These are phyloP conservation scores for Syzygium oleosum DNA, from an alignment of 345 rosid genomes.

Conservation along the genomic window DNA sequence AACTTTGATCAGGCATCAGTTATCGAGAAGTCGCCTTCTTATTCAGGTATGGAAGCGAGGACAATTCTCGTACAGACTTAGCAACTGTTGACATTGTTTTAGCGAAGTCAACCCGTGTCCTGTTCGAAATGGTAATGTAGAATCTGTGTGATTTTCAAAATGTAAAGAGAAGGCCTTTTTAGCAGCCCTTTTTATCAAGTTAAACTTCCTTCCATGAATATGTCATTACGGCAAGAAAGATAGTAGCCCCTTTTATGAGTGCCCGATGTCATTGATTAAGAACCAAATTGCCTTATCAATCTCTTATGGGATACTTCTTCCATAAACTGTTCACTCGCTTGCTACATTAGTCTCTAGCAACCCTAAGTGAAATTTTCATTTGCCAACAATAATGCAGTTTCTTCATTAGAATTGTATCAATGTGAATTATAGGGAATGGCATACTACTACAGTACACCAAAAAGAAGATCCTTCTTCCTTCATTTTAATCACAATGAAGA, in stretches of 20 bases:
- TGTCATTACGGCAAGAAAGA: neutral
- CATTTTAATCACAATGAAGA: neutral
- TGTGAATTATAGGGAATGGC: neutral
- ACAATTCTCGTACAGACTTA: neutral
- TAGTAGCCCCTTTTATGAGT: neutral
- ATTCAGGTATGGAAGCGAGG: conserved; percentile 17
- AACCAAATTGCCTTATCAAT: neutral
- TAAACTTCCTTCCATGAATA: neutral
- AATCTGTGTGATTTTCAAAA: neutral
- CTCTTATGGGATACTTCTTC: neutral
- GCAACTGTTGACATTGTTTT: neutral
- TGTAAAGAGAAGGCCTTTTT: neutral
- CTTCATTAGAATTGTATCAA: neutral
- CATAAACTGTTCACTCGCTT: neutral
- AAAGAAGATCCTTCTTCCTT: neutral
- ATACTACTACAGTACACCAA: neutral
- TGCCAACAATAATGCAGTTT: neutral
- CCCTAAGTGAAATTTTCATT: neutral
- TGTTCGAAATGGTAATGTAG: neutral
- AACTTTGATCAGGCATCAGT: conserved; percentile 38
- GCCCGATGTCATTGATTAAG: neutral
- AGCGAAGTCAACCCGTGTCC: neutral
- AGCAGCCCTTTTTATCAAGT: neutral
- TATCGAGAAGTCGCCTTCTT: conserved; percentile 17
- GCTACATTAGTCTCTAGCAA: neutral